Conservation (phyloP, 257 asterid species). For the Verbascum thapsus region DNA sequence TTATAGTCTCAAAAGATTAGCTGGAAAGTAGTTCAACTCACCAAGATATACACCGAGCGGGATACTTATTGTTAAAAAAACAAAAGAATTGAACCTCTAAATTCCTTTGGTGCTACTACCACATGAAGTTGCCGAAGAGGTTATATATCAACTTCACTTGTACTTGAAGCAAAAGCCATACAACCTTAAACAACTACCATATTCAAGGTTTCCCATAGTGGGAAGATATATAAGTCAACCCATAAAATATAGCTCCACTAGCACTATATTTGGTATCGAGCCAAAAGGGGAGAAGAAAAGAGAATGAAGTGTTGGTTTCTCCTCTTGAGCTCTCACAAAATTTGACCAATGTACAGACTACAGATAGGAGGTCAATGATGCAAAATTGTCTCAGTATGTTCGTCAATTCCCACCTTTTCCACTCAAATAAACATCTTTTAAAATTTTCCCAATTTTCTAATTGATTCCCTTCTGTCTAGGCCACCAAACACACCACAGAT, state of each 20-base stretch:
- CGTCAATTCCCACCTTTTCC: too few relatives aligned
- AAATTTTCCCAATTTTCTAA: too few relatives aligned
- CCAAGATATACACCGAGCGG: neutral
- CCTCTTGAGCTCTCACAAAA: neutral
- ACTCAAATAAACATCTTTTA: too few relatives aligned
- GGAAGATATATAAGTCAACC: neutral
- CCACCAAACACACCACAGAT: neutral
- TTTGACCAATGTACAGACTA: neutral
- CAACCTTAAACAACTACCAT: neutral
- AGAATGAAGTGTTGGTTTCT: neutral
- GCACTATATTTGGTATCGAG: neutral
- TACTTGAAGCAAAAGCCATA: neutral
- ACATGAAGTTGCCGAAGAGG: neutral
- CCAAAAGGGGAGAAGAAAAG: neutral
- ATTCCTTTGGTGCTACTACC: neutral
- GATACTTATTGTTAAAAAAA: neutral
- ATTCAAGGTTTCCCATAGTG: neutral
- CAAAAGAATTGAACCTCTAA: neutral
- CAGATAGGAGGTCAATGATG: neutral
- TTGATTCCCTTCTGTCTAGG: too few relatives aligned
- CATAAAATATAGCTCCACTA: neutral
- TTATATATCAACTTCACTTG: neutral
- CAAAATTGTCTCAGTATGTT: neutral
- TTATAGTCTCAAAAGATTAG: neutral
- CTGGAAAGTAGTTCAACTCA: neutral